Evolutionary conservation across 495 filamentous ascomycete species (phyloP).

Genomic region (Penicillium maclennaniae): DNA sequence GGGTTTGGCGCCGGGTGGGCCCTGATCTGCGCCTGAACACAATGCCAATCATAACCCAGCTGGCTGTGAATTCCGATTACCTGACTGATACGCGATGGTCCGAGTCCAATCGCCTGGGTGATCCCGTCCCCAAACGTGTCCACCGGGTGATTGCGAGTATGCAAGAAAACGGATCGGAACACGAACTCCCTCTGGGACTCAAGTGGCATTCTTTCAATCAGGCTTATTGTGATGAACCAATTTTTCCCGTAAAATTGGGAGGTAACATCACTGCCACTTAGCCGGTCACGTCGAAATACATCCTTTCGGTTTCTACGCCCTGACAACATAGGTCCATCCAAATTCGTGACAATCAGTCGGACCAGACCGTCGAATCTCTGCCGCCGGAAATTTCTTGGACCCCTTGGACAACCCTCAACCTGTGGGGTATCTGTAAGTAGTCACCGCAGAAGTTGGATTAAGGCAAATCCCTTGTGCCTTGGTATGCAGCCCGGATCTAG

Average conservation of each 20-base stretch:
- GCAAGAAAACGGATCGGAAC: neutral
- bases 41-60: conserved; percentile 4
- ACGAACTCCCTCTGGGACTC: neutral
- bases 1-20: conserved; percentile 19
- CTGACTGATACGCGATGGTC: neutral
- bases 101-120: neutral
- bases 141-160: neutral
- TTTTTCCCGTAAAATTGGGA: neutral
- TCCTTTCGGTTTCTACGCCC: neutral
- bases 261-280: no score
- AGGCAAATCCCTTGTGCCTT: no score
- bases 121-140: neutral
- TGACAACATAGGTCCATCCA: neutral
- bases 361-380: neutral
- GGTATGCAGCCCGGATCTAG: no score
- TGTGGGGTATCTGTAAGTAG: no score
- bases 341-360: neutral
- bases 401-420: no score
- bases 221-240: neutral
- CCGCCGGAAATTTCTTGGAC: neutral
- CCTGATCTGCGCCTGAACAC: conserved; percentile 24
- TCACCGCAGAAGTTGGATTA: no score
- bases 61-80: conserved; percentile 15
- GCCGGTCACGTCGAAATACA: neutral
- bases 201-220: no score